phyloP scores from a whole-genome alignment of 1,284 basidiomycete genomes.

The Moesziomyces sp. region DNA sequence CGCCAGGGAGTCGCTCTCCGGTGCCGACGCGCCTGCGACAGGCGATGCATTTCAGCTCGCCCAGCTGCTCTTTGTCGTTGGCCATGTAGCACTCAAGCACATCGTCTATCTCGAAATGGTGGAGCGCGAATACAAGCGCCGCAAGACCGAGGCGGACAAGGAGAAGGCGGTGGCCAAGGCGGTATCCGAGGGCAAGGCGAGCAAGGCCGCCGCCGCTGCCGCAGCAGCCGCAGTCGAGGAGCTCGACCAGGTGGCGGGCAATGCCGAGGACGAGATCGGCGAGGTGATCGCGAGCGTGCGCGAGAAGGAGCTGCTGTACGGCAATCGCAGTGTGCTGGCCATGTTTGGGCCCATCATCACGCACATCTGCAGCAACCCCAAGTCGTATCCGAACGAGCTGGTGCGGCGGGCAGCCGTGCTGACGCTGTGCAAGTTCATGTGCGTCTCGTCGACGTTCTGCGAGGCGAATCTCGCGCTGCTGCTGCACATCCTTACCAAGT shows the following conservation, averaged over 20 bases:
- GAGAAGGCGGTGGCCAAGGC: conserved; percentile 53
- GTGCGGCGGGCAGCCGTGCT: conserved; percentile 88
- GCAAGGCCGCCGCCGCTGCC: conserved; percentile 49
- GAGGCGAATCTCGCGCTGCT: conserved; percentile 87
- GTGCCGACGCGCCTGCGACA: conserved; percentile 21
- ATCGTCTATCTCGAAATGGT: conserved; percentile 95
- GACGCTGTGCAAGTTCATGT: conserved; percentile 94
- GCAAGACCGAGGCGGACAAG: conserved; percentile 86
- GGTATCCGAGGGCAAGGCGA: conserved; percentile 52
- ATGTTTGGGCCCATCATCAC: conserved; percentile 89
- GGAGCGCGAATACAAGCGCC: conserved; percentile 95
- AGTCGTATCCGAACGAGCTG: conserved; percentile 77
- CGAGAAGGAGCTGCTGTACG: conserved; percentile 88
- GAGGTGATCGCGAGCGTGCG: conserved; percentile 85
- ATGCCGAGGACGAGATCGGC: conserved; percentile 97
- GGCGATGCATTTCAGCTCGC: conserved; percentile 80
- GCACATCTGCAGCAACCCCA: conserved; percentile 80
- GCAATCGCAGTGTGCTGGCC: conserved; percentile 82
- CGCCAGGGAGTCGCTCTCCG: conserved; percentile 17
- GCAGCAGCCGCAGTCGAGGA: conserved; percentile 73
- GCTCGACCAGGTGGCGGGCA: conserved; percentile 95
- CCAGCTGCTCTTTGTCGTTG: conserved; percentile 91
- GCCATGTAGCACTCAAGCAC: conserved; percentile 96
- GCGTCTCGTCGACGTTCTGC: conserved; percentile 92
- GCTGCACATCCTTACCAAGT: conserved; percentile 92